phyloP scores from a whole-genome alignment of 495 filamentous ascomycete species.

The Sporormia fimetaria region DNA sequence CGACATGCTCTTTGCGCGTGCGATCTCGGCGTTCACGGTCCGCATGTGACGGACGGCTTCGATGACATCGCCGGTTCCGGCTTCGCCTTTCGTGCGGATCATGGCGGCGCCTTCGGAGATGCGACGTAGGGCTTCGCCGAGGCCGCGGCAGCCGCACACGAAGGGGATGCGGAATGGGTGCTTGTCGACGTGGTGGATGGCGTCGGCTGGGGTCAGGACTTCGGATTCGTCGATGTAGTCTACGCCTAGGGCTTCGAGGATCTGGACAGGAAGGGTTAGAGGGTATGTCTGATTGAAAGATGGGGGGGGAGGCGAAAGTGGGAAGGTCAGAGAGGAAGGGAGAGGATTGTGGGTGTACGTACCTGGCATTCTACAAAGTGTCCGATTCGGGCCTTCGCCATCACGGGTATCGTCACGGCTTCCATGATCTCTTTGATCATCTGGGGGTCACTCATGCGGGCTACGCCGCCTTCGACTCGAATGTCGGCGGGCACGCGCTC shows the following conservation, averaged over 20 bases:
- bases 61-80: conserved; percentile 94
- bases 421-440: conserved; percentile 97
- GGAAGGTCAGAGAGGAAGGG: conserved; percentile 1
- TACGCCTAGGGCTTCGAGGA: conserved; percentile 85
- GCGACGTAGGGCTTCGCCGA: conserved; percentile 84
- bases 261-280: conserved; percentile 39
- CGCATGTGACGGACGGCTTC: conserved; percentile 96
- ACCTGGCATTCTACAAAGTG: conserved; percentile 96
- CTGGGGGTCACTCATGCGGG: conserved; percentile 88
- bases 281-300: background rate
- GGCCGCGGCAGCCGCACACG: conserved; percentile 91
- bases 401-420: conserved; percentile 96
- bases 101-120: conserved; percentile 94
- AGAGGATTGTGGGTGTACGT: conserved; percentile 11
- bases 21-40: conserved; percentile 74
- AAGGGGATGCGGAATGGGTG: conserved; percentile 73
- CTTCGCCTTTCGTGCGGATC: conserved; percentile 98
- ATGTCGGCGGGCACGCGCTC: conserved; percentile 98
- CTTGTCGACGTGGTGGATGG: conserved; percentile 86
- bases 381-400: conserved; percentile 97
- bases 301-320: background rate
- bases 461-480: conserved; percentile 80
- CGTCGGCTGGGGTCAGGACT: conserved; percentile 90
- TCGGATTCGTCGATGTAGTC: conserved; percentile 98
- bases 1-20: conserved; percentile 49